Conservation (phyloP, 2,329 filamentous ascomycete species). For the Thelonectria olida region DNA sequence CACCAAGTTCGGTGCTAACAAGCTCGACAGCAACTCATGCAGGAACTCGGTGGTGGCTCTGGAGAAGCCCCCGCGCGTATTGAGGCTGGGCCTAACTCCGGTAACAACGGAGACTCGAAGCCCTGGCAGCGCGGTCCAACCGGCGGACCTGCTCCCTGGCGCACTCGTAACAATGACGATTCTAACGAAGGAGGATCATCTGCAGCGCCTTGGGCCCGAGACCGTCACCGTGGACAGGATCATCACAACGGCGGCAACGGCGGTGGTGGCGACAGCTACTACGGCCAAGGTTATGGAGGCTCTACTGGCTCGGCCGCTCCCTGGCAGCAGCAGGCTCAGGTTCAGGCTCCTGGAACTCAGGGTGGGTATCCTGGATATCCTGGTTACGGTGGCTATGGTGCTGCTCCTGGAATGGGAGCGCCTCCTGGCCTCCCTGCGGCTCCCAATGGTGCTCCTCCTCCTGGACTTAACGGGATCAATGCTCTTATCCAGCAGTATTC, state of each 20-base stretch:
- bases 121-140: constrained; percentile 91
- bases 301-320: constrained; percentile 46
- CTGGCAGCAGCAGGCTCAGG: constrained; percentile 67
- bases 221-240: constrained; percentile 62
- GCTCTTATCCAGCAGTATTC: constrained; percentile 75
- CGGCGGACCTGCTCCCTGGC: constrained; percentile 86
- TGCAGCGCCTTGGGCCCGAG: constrained; percentile 70
- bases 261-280: constrained; percentile 40
- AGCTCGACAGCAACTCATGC: constrained; percentile 83
- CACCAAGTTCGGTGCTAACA: constrained; percentile 50
- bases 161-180: constrained; percentile 63
- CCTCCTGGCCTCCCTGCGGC: constrained; percentile 53
- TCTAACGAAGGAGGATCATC: constrained; percentile 57
- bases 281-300: constrained; percentile 42
- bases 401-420: constrained; percentile 53
- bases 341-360: constrained; percentile 62
- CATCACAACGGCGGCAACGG: constrained; percentile 40
- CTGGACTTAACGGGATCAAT: constrained; percentile 67
- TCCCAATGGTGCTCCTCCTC: constrained; percentile 59
- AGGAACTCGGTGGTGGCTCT: constrained; percentile 83
- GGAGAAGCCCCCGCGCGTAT: constrained; percentile 79
- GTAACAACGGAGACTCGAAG: constrained; percentile 70
- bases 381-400: constrained; percentile 60
- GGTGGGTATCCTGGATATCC: constrained; percentile 66
- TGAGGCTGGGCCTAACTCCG: constrained; percentile 78